phyloP scores from a whole-genome alignment of 805 yeast genomes.

The Yamadazyma paraphyllophila region DNA sequence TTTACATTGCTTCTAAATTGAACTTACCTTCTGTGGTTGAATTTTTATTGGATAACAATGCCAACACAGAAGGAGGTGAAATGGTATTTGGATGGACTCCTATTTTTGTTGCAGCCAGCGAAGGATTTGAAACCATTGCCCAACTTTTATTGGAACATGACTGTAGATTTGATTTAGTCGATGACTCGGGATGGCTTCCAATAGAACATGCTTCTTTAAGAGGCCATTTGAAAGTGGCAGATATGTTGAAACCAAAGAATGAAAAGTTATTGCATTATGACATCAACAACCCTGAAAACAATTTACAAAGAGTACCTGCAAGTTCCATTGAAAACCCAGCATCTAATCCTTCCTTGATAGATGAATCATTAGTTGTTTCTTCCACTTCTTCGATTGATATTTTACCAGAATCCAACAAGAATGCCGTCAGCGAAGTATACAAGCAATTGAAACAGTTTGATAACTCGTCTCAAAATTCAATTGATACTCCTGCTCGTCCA shows the following conservation, averaged over 20 bases:
- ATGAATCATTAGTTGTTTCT: slow-evolving; percentile 10
- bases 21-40: slow-evolving; percentile 53
- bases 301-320: slow-evolving; percentile 22
- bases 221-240: slow-evolving; percentile 76
- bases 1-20: slow-evolving; percentile 76
- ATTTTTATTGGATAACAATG: slow-evolving; percentile 54
- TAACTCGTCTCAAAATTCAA: slow-evolving; percentile 6
- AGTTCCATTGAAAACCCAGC: slow-evolving; percentile 13
- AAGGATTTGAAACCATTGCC: slow-evolving; percentile 65
- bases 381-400: slow-evolving; percentile 36
- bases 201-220: slow-evolving; percentile 92
- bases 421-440: slow-evolving; percentile 36
- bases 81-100: slow-evolving; percentile 92
- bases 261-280: slow-evolving; percentile 32
- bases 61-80: slow-evolving; percentile 76
- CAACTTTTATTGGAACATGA: slow-evolving; percentile 50
- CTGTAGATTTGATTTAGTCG: slow-evolving; percentile 56
- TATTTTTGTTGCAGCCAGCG: slow-evolving; percentile 83
- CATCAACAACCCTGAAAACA: slow-evolving; percentile 36
- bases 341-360: slow-evolving; percentile 8
- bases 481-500: slow-evolving; percentile 4
- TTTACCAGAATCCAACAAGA: slow-evolving; percentile 32
- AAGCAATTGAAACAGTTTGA: slow-evolving; percentile 32
- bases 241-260: slow-evolving; percentile 52
- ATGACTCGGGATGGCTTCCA: slow-evolving; percentile 95